phyloP scores from a whole-genome alignment of 208 protist genomes.

The Perkinsela sp. region DNA sequence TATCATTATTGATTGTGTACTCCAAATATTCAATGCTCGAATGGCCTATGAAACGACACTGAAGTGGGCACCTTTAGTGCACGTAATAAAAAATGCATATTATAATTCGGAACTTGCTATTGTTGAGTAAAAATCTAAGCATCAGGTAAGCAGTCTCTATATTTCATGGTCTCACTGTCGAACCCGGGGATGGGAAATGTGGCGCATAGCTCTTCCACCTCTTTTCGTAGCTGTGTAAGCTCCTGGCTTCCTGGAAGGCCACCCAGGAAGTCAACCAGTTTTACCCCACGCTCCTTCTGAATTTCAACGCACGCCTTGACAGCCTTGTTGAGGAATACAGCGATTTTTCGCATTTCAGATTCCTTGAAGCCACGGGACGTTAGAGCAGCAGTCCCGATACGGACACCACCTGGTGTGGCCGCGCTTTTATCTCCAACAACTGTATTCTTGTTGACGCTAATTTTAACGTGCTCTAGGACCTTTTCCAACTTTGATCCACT shows the following conservation, averaged over 20 bases:
- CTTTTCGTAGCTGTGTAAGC: conserved; percentile 18
- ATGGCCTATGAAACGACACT: too few species aligned
- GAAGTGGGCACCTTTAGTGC: too few species aligned
- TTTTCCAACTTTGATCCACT: conserved; percentile 87
- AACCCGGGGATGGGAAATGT: conserved; percentile 58
- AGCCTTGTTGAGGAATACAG: conserved; percentile 53
- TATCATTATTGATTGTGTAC: too few species aligned
- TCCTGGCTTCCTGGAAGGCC: conserved; percentile 11
- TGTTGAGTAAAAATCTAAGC: neutral
- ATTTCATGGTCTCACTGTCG: conserved; percentile 22
- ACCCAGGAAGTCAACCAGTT: conserved; percentile 38
- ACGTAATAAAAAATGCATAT: conserved; percentile 1
- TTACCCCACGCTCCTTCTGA: conserved; percentile 22
- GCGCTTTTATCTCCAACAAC: conserved; percentile 77
- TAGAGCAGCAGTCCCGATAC: conserved; percentile 77
- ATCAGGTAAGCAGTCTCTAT: conserved; percentile 23
- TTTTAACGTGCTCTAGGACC: conserved; percentile 51
- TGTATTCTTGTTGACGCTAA: conserved; percentile 90
- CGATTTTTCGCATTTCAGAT: conserved; percentile 58
- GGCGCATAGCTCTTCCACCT: conserved; percentile 46
- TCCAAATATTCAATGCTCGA: too few species aligned
- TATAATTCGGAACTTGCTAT: conserved; percentile 1
- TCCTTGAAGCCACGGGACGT: conserved; percentile 75
- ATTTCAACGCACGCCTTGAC: conserved; percentile 43
- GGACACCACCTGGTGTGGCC: conserved; percentile 67